phyloP scores from a whole-genome alignment of 495 filamentous ascomycete genomes.

The Penicillium argentinense region DNA sequence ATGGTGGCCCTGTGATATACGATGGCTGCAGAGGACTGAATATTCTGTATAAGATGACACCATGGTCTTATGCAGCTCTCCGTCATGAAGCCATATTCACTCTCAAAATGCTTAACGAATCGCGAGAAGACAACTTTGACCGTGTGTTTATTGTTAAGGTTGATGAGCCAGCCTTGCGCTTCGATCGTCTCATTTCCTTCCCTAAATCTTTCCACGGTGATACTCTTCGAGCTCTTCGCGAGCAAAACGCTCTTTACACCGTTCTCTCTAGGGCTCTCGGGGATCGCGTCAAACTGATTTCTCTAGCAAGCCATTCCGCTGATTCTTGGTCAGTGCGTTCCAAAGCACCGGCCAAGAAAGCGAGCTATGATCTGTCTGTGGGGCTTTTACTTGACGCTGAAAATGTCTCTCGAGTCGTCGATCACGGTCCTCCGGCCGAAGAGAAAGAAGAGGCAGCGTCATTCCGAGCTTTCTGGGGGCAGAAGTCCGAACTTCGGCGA shows the following conservation, averaged over 20 bases:
- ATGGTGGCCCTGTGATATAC: conserved; percentile 47
- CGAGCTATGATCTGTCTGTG: conserved; percentile 46
- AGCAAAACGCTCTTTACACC: conserved; percentile 50
- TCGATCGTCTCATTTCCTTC: conserved; percentile 59
- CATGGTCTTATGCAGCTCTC: conserved; percentile 74
- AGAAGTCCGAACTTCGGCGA: conserved; percentile 54
- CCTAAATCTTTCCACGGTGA: conserved; percentile 28
- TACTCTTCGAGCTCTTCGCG: conserved; percentile 29
- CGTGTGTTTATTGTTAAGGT: conserved; percentile 75
- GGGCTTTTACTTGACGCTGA: conserved; percentile 70
- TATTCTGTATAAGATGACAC: conserved; percentile 85
- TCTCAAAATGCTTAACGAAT: conserved; percentile 69
- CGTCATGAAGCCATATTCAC: conserved; percentile 71
- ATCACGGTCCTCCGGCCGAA: conserved; percentile 83
- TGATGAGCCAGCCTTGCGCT: conserved; percentile 65
- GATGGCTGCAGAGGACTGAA: conserved; percentile 76
- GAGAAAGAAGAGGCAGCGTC: conserved; percentile 54
- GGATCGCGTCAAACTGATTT: conserved; percentile 68
- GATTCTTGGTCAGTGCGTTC: conserved; percentile 36
- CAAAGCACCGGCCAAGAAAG: conserved; percentile 26
- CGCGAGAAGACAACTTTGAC: conserved; percentile 76
- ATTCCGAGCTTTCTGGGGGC: conserved; percentile 53
- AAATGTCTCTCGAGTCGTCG: conserved; percentile 70
- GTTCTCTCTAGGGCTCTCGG: conserved; percentile 68
- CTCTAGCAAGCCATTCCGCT: conserved; percentile 45